phyloP scores from a whole-genome alignment of 306 rosid species.

The Lagenaria siceraria region DNA sequence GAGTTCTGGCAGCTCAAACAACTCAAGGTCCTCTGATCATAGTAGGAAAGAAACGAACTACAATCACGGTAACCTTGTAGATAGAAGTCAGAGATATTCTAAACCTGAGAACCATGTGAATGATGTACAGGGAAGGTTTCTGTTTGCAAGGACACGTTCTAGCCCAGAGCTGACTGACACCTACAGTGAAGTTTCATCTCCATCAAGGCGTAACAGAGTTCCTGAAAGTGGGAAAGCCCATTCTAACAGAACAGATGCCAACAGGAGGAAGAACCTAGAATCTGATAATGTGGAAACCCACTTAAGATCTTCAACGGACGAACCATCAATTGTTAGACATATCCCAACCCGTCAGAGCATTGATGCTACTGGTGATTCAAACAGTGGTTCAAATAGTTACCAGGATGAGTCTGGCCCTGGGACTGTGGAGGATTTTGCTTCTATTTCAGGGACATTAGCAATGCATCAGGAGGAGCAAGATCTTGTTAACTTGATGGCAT shows the following conservation, averaged over 20 bases:
- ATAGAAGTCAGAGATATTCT: conserved; percentile 46
- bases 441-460: conserved; percentile 55
- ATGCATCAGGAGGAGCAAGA: conserved; percentile 95
- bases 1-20: conserved; percentile 40
- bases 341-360: conserved; percentile 28
- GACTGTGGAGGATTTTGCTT: conserved; percentile 50
- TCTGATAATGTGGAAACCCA: conserved; percentile 32
- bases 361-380: conserved; percentile 45
- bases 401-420: conserved; percentile 40
- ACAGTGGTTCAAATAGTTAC: conserved; percentile 30
- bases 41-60: conserved; percentile 36
- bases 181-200: conserved; percentile 58
- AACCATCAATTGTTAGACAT: conserved; percentile 32
- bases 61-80: conserved; percentile 26
- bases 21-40: conserved; percentile 34
- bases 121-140: conserved; percentile 60
- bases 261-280: conserved; percentile 45
- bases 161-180: conserved; percentile 94
- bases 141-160: conserved; percentile 87
- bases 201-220: conserved; percentile 38
- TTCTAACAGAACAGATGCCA: conserved; percentile 40
- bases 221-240: conserved; percentile 45
- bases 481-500: conserved; percentile 66
- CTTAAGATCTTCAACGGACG: conserved; percentile 30
- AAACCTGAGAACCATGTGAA: conserved; percentile 24